Evolutionary conservation across 306 rosid species (phyloP).

Genomic region (Dryas drummondii): DNA sequence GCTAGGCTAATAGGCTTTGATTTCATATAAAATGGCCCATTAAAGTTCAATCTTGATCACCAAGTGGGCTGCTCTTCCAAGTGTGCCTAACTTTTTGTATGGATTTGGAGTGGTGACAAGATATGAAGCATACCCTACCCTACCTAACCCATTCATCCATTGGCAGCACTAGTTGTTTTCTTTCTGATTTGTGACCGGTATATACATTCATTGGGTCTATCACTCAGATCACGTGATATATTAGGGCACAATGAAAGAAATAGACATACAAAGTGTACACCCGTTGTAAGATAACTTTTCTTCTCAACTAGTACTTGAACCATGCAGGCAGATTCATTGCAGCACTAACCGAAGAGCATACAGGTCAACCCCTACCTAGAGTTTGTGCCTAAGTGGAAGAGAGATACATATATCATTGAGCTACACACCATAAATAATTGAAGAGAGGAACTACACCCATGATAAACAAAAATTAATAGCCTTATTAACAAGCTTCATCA

Average conservation of each 20-base stretch:
- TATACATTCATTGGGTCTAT: too few relatives aligned
- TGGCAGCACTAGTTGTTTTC: not conserved
- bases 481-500: not conserved
- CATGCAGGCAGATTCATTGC: too few relatives aligned
- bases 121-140: not conserved
- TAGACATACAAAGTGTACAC: too few relatives aligned
- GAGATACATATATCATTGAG: not conserved
- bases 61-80: not conserved
- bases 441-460: too few relatives aligned
- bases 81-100: not conserved
- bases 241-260: too few relatives aligned
- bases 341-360: too few relatives aligned
- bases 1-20: not conserved
- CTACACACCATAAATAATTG: not conserved
- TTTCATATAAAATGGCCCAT: not conserved
- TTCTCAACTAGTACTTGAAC: too few relatives aligned
- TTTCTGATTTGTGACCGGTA: not conserved
- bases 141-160: not conserved
- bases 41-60: not conserved
- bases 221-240: too few relatives aligned
- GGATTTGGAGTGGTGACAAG: not conserved
- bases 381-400: too few relatives aligned
- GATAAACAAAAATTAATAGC: conserved; percentile 2
- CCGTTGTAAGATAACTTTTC: too few relatives aligned
- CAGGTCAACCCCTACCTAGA: too few relatives aligned